Conservation (phyloP, 129 eudicot species). For the Silybum marianum region DNA sequence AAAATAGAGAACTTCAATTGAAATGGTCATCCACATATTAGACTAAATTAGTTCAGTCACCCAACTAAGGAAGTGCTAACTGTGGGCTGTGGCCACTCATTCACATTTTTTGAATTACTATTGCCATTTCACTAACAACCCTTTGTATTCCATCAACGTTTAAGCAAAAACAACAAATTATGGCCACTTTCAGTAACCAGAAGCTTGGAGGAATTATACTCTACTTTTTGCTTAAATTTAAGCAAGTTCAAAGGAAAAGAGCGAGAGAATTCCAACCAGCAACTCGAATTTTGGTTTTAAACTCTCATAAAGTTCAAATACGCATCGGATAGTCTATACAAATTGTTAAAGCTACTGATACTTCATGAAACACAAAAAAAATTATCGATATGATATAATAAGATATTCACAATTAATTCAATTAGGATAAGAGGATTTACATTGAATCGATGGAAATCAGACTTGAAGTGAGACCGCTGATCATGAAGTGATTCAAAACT, state of each 20-base stretch:
- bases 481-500: too few species aligned
- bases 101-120: neutral
- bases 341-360: neutral
- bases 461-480: too few species aligned
- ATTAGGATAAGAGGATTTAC: conserved; percentile 21
- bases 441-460: too few species aligned
- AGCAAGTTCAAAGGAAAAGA: neutral
- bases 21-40: neutral
- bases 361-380: neutral
- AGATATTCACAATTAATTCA: neutral
- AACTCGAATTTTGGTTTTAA: neutral
- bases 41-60: neutral
- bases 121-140: neutral
- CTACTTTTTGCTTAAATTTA: neutral
- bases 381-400: neutral
- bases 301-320: neutral
- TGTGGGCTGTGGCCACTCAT: neutral
- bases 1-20: neutral
- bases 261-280: neutral
- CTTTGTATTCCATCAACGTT: neutral
- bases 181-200: neutral
- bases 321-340: neutral
- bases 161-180: neutral
- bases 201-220: neutral
- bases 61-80: neutral